Conservation (phyloP, 305 asterid species). For the Fraxinus xanthoxyloides region DNA sequence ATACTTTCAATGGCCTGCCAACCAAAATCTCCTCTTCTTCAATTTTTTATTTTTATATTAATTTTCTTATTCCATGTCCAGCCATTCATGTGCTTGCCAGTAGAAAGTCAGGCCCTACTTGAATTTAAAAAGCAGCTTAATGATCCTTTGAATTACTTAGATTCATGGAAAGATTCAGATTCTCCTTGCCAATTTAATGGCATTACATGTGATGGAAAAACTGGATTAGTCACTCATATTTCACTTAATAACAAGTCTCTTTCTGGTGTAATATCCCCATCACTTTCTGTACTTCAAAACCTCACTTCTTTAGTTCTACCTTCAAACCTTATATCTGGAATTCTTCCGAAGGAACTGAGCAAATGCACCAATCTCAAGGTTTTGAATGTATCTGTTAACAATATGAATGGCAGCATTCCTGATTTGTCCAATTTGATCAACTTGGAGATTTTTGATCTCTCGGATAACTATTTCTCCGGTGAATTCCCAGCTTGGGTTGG, state of each 20-base stretch:
- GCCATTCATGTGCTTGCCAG: constrained; percentile 28
- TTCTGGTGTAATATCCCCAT: constrained; percentile 74
- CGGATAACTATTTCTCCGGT: constrained; percentile 69
- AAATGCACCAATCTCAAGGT: constrained; percentile 59
- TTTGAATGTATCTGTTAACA: constrained; percentile 66
- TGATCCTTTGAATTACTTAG: constrained; percentile 68
- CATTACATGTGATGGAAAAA: constrained; percentile 56
- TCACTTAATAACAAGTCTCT: constrained; percentile 63
- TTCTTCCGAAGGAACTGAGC: constrained; percentile 46
- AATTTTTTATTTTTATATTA: constrained; percentile 41
- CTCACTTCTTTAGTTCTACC: constrained; percentile 60
- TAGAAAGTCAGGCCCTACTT: constrained; percentile 64
- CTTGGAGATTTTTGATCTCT: constrained; percentile 67
- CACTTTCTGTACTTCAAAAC: constrained; percentile 48
- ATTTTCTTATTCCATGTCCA: constrained; percentile 29
- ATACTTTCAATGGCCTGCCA: constrained; percentile 45
- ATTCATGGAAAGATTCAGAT: constrained; percentile 69
- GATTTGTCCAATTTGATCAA: constrained; percentile 55
- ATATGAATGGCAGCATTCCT: constrained; percentile 68
- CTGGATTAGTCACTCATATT: constrained; percentile 61
- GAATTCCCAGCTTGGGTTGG: constrained; percentile 77
- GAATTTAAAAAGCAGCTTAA: constrained; percentile 58
- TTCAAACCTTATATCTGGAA: constrained; percentile 61
- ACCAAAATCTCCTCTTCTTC: constrained; percentile 38
- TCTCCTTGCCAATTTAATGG: constrained; percentile 79